These are phyloP conservation scores for Cutaneotrichosporon mucoides DNA, from an alignment of 1,284 basidiomycete species.

Conservation along the genomic window DNA sequence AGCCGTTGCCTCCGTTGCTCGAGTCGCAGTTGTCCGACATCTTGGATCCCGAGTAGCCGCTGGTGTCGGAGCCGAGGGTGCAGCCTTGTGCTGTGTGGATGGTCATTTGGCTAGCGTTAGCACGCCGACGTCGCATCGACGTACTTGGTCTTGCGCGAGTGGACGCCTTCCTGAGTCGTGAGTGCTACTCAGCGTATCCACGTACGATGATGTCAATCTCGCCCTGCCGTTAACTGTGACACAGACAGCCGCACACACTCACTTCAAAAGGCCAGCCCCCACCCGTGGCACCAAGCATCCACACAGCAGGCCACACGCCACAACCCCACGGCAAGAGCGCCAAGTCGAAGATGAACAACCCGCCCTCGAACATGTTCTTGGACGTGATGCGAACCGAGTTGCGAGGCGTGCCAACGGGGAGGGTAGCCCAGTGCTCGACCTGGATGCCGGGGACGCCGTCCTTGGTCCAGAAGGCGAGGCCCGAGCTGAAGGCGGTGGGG, in stretches of 20 bases:
- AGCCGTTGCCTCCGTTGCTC: slow-evolving; percentile 59
- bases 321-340: slow-evolving; percentile 71
- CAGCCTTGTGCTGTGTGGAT: slow-evolving; percentile 44
- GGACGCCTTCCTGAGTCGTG: slow-evolving; percentile 34
- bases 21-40: slow-evolving; percentile 31
- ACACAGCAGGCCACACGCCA: slow-evolving; percentile 70
- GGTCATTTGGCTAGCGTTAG: slow-evolving; percentile 36
- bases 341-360: slow-evolving; percentile 76
- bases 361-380: slow-evolving; percentile 61
- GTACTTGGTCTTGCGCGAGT: slow-evolving; percentile 30
- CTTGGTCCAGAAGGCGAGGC: slow-evolving; percentile 35
- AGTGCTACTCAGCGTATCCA: too few species aligned
- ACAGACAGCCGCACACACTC: slow-evolving; percentile 25
- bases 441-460: slow-evolving; percentile 35
- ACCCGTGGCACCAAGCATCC: slow-evolving; percentile 33
- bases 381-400: slow-evolving; percentile 62
- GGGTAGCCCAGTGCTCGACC: slow-evolving; percentile 38
- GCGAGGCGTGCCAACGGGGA: slow-evolving; percentile 23
- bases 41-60: slow-evolving; percentile 28
- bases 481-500: slow-evolving; percentile 23
- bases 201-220: slow-evolving; percentile 43
- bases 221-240: slow-evolving; percentile 32
- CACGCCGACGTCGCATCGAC: slow-evolving; percentile 21
- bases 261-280: background rate
- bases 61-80: slow-evolving; percentile 25